Conservation (phyloP, 2,329 filamentous ascomycete species). For the Coniochaeta ligniaria region DNA sequence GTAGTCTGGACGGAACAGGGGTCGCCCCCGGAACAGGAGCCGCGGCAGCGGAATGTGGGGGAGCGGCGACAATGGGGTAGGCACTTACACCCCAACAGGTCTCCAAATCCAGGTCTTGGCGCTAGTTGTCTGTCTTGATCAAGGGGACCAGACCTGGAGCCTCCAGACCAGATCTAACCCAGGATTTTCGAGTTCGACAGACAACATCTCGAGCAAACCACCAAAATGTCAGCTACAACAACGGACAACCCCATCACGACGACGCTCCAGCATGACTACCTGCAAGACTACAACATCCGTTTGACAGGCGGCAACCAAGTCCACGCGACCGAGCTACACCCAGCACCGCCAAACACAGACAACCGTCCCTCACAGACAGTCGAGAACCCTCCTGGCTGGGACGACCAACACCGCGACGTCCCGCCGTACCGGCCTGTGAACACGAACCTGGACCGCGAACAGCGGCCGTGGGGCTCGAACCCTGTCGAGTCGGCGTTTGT, state of each 20-base stretch:
- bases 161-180: too few relatives aligned
- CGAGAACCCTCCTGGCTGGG: constrained; percentile 18
- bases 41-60: background rate
- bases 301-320: constrained; percentile 6
- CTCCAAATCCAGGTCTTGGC: background rate
- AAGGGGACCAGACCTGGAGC: too few relatives aligned
- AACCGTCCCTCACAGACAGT: constrained; percentile 1
- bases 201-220: background rate
- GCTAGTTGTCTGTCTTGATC: background rate
- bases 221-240: constrained; percentile 15
- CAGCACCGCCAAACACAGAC: background rate
- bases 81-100: background rate
- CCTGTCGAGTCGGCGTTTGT: constrained; percentile 15
- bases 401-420: constrained; percentile 15
- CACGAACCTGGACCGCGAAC: constrained; percentile 11
- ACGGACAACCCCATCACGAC: constrained; percentile 12
- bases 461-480: constrained; percentile 17
- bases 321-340: background rate
- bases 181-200: background rate
- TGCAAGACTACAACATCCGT: constrained; percentile 21
- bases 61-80: background rate
- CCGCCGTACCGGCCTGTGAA: constrained; percentile 20
- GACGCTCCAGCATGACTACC: constrained; percentile 7
- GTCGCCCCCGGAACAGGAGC: background rate
- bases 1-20: background rate